Conservation (phyloP, 495 filamentous ascomycete species). For the Jackrogersella minutella region DNA sequence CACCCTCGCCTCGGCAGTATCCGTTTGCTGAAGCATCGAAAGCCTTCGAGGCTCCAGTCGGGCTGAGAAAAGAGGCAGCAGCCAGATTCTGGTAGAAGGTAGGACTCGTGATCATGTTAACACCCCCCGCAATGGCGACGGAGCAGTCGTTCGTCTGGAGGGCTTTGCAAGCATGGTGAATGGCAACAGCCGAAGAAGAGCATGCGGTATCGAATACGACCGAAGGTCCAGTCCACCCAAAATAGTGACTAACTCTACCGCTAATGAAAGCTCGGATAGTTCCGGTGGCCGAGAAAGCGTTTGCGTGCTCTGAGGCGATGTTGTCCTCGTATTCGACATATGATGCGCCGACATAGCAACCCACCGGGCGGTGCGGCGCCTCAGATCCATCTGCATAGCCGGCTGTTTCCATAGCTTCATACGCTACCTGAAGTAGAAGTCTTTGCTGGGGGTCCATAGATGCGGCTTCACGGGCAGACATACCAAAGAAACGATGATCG, state of each 20-base stretch:
- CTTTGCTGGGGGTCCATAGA: constrained; percentile 64
- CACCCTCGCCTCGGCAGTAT: constrained; percentile 65
- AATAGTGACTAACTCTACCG: constrained; percentile 51
- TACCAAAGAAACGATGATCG: constrained; percentile 53
- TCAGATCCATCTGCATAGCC: constrained; percentile 29
- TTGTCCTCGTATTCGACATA: constrained; percentile 47
- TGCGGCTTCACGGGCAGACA: constrained; percentile 53
- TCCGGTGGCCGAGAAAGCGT: constrained; percentile 36
- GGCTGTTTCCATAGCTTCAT: constrained; percentile 53
- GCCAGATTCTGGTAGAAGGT: constrained; percentile 47
- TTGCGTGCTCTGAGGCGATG: constrained; percentile 38
- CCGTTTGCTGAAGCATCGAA: constrained; percentile 62
- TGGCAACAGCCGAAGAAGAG: constrained; percentile 55
- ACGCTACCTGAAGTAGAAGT: constrained; percentile 57
- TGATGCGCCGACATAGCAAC: constrained; percentile 45
- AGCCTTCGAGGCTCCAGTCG: constrained; percentile 41
- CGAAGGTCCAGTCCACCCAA: constrained; percentile 59
- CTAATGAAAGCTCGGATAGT: constrained; percentile 38
- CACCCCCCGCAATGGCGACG: constrained; percentile 51
- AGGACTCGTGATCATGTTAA: constrained; percentile 37
- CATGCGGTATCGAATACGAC: constrained; percentile 64
- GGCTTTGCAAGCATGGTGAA: constrained; percentile 53
- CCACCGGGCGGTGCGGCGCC: constrained; percentile 29
- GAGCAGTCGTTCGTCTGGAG: constrained; percentile 52
- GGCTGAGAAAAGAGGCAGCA: constrained; percentile 53